Conservation (phyloP, 2,329 filamentous ascomycete species). For the Colletotrichum sp. region DNA sequence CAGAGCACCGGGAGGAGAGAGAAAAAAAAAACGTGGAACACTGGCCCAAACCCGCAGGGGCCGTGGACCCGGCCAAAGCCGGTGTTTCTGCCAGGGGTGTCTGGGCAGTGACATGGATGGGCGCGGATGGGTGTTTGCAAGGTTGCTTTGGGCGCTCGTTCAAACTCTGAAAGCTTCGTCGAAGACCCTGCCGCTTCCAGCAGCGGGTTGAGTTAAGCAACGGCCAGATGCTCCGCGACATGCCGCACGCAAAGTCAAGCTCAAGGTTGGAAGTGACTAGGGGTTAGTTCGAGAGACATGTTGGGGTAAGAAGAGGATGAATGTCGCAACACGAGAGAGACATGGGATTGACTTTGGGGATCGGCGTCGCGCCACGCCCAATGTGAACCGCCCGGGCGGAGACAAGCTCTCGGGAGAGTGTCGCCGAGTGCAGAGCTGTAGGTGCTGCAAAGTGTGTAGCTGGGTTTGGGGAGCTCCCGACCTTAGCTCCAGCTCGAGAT, state of each 20-base stretch:
- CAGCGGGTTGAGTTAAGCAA: not conserved
- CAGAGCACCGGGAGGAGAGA: not conserved
- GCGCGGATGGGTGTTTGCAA: not conserved
- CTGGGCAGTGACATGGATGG: not conserved
- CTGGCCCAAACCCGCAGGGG: not conserved
- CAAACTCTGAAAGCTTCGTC: not conserved
- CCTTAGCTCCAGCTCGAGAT: not conserved
- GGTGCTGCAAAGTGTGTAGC: not conserved
- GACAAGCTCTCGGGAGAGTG: not conserved
- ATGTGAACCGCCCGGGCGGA: not conserved
- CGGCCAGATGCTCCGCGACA: not conserved
- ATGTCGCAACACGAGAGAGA: not conserved
- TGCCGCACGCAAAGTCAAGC: not conserved
- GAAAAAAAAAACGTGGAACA: constrained; percentile 1
- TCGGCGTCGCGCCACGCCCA: not conserved
- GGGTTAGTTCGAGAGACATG: not conserved
- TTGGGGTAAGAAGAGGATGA: not conserved
- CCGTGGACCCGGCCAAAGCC: constrained; percentile 6
- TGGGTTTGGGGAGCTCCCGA: not conserved
- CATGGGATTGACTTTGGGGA: not conserved
- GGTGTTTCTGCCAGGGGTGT: constrained; percentile 2
- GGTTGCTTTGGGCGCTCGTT: not conserved
- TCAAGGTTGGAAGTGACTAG: not conserved
- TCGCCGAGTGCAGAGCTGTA: not conserved
- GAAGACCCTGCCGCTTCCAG: not conserved